A percentile compares a stretch with the other conserved stretches of the same genome.
These are phyloP conservation scores for Nothopassalora personata DNA, from an alignment of 2,329 filamentous ascomycete genomes.

Conservation along the genomic window DNA sequence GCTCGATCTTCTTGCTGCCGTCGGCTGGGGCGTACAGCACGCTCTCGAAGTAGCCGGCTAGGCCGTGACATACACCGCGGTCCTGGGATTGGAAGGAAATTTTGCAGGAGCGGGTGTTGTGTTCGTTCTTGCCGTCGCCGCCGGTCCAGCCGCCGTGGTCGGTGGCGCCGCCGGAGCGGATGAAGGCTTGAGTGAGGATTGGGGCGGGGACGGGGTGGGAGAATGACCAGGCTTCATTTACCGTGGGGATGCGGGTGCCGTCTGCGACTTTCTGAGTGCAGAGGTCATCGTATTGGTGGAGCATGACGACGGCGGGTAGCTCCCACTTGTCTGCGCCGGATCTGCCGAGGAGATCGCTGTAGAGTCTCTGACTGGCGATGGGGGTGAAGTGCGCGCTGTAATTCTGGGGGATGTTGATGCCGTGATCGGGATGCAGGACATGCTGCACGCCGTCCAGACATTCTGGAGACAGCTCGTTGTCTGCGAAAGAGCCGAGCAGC, in stretches of 20 bases:
- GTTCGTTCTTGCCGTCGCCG: conserved; percentile 78
- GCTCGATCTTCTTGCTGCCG: conserved; percentile 60
- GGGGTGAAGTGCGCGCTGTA: conserved; percentile 95
- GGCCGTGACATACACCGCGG: conserved; percentile 79
- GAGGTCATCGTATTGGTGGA: conserved; percentile 84
- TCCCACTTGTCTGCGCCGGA: conserved; percentile 64
- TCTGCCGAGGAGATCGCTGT: conserved; percentile 70
- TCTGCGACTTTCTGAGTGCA: conserved; percentile 54
- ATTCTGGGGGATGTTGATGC: conserved; percentile 87
- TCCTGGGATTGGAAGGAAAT: conserved; percentile 72
- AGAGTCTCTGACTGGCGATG: conserved; percentile 77
- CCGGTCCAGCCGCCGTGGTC: conserved; percentile 67
- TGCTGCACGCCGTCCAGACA: conserved; percentile 94
- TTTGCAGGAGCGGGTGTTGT: conserved; percentile 77
- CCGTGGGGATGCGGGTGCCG: conserved; percentile 38
- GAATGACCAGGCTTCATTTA: conserved; percentile 77
- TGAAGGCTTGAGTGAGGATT: conserved; percentile 53
- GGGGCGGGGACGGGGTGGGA: conserved; percentile 63
- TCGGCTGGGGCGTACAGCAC: conserved; percentile 64
- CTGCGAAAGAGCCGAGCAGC: conserved; percentile 87
- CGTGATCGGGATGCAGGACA: conserved; percentile 71
- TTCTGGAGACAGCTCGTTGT: conserved; percentile 95
- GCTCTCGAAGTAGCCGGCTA: conserved; percentile 94
- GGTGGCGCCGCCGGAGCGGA: conserved; percentile 57
- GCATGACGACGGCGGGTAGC: conserved; percentile 89